Conservation (phyloP, 1,139 yeast species). For the Hyphopichia buzzinii region DNA sequence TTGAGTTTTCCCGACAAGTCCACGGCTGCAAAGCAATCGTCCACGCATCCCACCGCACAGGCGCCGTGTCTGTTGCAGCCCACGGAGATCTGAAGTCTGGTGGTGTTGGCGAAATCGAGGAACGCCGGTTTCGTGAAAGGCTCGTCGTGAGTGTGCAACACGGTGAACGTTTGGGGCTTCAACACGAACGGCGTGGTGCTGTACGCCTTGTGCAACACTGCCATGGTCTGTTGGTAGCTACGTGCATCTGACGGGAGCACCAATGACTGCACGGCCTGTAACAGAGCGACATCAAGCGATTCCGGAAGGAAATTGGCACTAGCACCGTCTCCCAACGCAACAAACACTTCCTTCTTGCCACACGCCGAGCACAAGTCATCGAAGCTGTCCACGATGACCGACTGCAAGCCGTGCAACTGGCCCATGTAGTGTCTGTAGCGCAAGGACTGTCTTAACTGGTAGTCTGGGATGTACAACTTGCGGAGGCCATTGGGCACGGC, state of each 20-base stretch:
- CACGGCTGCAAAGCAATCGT: constrained; percentile 28
- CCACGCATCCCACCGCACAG: constrained; percentile 43
- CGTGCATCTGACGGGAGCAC: constrained; percentile 14
- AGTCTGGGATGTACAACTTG: constrained; percentile 15
- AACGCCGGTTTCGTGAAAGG: constrained; percentile 3
- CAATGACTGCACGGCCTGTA: constrained; percentile 5
- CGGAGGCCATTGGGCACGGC: constrained; percentile 7
- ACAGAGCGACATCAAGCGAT: neutral
- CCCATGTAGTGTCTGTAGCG: constrained; percentile 2
- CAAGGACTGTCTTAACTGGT: constrained; percentile 11
- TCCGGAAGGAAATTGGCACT: neutral
- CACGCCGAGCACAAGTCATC: constrained; percentile 1
- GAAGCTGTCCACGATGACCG: constrained; percentile 11
- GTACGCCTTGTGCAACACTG: constrained; percentile 6
- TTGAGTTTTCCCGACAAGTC: constrained; percentile 21
- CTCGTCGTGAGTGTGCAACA: constrained; percentile 5
- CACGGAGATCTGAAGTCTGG: constrained; percentile 23
- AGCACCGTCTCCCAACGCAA: constrained; percentile 4
- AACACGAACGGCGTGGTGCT: constrained; percentile 1
- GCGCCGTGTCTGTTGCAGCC: constrained; percentile 36
- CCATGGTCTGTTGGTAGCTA: constrained; percentile 13
- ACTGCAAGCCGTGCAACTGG: constrained; percentile 4
- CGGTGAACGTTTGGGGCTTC: constrained; percentile 4
- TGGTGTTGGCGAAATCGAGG: constrained; percentile 17
- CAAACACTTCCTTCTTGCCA: constrained; percentile 3